Evolutionary conservation across 805 yeast species (phyloP), one percentile per base, ranked within the genome.

Genomic region (Starmerella roubikii): DNA sequence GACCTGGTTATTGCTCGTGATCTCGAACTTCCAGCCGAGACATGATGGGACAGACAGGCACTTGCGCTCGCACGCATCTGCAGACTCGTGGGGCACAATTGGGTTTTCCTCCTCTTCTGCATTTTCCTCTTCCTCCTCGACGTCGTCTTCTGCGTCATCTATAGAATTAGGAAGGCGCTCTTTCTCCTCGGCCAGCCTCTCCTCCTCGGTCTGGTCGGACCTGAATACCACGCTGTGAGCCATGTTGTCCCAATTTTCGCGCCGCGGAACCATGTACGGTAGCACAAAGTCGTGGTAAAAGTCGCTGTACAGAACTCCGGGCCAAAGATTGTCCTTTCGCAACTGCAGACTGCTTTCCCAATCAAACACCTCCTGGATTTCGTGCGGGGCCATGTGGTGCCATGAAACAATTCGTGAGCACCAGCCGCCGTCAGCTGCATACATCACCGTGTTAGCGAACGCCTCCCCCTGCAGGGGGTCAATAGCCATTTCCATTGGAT

Each of bases 391-490:
- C 15, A 58, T 34, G 37, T 59, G 62, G 38, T 62, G 65, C 51
- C 60, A 57, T 1, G 63, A 40, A 7, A 48, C 37, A 20, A 61
- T 33, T 15, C 58, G 60, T 18, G 34, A 36, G 39, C 67, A 62
- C 58, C 57, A 55, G 30, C 46, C 49, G 30, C 42, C 47, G 7
- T 31, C 32, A 28, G 34, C 15, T 3, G 13, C 38, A 7, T 31
- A 24, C 17, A 53, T 23, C 9, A 39, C 32, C 15, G 59, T 46
- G 11, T 37, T 38, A 13, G 41, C 38, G 13, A 59, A 37, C 2
- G 54, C 45, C 32, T 58, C 58, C 12, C 65, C 64, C 39, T 56
- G 63, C 42, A 61, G 51, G 19, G 53, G 50, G 23, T 48, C 51
- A 8, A 25, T 15, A 34, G 30, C 11, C 30, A 38, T 4, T 18